A percentile compares a stretch with the other conserved stretches of the same genome.
Conservation (phyloP, 169 alveolate genomes). For the Plasmodium adleri region DNA sequence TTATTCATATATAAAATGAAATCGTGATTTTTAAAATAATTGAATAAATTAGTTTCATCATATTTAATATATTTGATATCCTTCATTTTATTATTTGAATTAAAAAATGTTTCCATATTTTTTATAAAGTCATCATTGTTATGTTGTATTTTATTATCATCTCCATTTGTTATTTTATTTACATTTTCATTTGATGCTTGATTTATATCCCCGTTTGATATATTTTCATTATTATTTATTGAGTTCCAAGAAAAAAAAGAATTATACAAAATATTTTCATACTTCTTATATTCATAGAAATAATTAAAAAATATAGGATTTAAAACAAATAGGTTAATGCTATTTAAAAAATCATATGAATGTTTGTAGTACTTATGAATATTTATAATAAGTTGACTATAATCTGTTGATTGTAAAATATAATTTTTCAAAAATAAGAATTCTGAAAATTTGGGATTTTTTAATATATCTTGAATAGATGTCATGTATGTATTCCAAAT, state of each 20-base stretch:
- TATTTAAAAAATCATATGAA: slow-evolving; percentile 23
- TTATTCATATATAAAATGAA: slow-evolving; percentile 18
- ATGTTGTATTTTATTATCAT: not conserved
- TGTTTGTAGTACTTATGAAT: slow-evolving; percentile 44
- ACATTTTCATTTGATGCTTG: not conserved
- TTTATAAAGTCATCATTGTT: slow-evolving; percentile 13
- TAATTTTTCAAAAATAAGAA: slow-evolving; percentile 13
- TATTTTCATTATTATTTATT: not conserved
- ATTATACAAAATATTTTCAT: not conserved
- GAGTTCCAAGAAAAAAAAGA: not conserved
- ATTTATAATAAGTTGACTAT: slow-evolving; percentile 48
- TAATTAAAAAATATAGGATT: slow-evolving; percentile 45
- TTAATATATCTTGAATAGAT: slow-evolving; percentile 25
- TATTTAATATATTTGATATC: slow-evolving; percentile 16
- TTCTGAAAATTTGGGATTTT: slow-evolving; percentile 22
- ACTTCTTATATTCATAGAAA: slow-evolving; percentile 44
- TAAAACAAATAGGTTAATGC: slow-evolving; percentile 17
- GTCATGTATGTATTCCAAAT: slow-evolving; percentile 20
- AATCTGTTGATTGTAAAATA: slow-evolving; percentile 35
- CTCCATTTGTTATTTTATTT: not conserved
- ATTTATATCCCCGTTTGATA: not conserved
- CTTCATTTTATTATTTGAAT: slow-evolving; percentile 9
- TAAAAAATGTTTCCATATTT: slow-evolving; percentile 30
- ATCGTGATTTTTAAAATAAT: slow-evolving; percentile 54
- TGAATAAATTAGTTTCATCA: slow-evolving; percentile 31